Evolutionary conservation across 768 basidiomycete species (phyloP), one percentile per base, ranked within the genome.

Genomic region (Xanthoconium stramineum): DNA sequence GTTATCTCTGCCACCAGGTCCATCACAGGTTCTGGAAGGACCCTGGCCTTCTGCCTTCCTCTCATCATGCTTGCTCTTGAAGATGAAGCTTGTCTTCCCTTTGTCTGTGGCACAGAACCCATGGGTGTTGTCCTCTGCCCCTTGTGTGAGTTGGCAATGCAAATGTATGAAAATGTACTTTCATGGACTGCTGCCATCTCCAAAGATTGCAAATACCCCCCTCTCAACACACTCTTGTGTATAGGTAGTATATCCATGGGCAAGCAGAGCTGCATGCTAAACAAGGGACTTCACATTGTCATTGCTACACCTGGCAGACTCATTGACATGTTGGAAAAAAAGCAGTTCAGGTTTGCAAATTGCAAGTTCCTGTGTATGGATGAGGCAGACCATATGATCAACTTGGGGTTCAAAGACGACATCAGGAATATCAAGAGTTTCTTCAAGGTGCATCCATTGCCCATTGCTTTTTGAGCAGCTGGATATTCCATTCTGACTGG

Each of bases 341-440:
- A 84, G 72, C 82, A 85, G 60, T 91, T 99, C 65, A 91, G 88
- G 6, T 89, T 98, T 69, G 89, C 90, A 58, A 88, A 87, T 60
- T 98, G 95, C 87, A 94, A 93, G 77, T 97, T 85, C 69, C 76
- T 99, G 12, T 98, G 95, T 69, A 94, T 99, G 93, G 97, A 99
- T 73, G 97, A 99, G 74, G 97, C 97, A 0, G 97, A 99, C 74
- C 79, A 97, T 56, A 99, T 99, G 97, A 94, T 99, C 57, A 97
- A 99, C 68, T 78, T 98, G 69, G 97, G 97, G 0, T 99, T 99
- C 66, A 97, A 99, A 72, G 97, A 99, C 58, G 97, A 99, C 64
- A 94, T 99, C 33, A 81, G 97, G 55, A 97, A 94, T 66, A 97
- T 99, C 66, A 98, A 98, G 94, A 96, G 92, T 68, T 98, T 93